Conservation (phyloP, 768 basidiomycete genomes). For the Artomyces pyxidatus region DNA sequence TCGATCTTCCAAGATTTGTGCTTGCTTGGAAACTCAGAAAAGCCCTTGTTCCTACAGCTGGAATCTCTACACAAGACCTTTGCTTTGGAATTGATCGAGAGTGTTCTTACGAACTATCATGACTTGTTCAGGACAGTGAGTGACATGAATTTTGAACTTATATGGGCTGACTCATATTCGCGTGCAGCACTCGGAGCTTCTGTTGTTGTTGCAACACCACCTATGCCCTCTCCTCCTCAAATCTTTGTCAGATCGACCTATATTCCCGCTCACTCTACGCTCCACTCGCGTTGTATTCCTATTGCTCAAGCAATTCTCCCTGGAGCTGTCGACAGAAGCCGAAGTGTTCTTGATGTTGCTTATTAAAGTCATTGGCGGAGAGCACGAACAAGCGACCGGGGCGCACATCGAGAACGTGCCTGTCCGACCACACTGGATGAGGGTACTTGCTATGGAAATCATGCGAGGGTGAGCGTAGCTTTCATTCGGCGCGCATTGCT, state of each 20-base stretch:
- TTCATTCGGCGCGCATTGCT: neutral
- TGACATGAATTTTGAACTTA: neutral
- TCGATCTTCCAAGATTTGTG: conserved; percentile 91
- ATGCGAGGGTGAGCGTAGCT: conserved; percentile 4
- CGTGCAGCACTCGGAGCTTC: conserved; percentile 66
- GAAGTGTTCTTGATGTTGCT: conserved; percentile 80
- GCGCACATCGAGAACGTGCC: neutral
- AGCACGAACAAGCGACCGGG: conserved; percentile 52
- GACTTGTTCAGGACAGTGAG: conserved; percentile 71
- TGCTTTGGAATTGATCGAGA: conserved; percentile 94
- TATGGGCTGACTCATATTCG: neutral
- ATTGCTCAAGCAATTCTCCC: conserved; percentile 83
- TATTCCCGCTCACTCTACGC: conserved; percentile 84
- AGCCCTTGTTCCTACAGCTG: conserved; percentile 74
- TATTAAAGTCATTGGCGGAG: conserved; percentile 56
- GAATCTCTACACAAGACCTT: conserved; percentile 87
- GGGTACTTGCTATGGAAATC: conserved; percentile 16
- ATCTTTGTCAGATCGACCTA: conserved; percentile 69
- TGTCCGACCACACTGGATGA: conserved; percentile 13
- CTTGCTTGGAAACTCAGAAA: conserved; percentile 75
- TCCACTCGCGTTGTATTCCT: conserved; percentile 92
- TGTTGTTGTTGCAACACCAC: conserved; percentile 82
- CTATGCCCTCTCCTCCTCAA: conserved; percentile 87
- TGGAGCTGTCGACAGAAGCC: conserved; percentile 71
- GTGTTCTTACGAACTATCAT: conserved; percentile 89